Evolutionary conservation across 106 monocot genomes (phyloP).

Genomic region (Apostasia shenzhenica): DNA sequence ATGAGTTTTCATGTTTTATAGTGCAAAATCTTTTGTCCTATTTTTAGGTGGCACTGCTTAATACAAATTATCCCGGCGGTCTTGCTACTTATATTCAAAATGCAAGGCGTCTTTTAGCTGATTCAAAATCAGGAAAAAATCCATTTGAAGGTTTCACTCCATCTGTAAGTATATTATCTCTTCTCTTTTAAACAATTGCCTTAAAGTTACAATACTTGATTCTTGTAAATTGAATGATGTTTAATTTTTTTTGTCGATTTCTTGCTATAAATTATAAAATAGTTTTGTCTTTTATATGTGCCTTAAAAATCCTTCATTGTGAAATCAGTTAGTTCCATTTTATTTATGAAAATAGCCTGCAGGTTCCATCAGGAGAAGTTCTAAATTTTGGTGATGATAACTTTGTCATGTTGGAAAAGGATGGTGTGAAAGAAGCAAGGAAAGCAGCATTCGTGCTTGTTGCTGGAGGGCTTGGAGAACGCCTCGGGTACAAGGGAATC

Average conservation of each 20-base stretch:
- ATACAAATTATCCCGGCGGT: slow-evolving; percentile 95
- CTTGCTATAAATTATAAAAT: slow-evolving; percentile 4
- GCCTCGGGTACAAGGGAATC: slow-evolving; percentile 97
- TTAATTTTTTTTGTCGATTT: neutral
- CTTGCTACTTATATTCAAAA: slow-evolving; percentile 79
- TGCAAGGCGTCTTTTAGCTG: slow-evolving; percentile 69
- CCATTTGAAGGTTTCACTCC: slow-evolving; percentile 97
- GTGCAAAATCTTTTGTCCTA: neutral
- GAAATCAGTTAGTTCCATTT: neutral
- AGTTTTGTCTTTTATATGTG: too few relatives aligned
- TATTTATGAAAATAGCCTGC: slow-evolving; percentile 4
- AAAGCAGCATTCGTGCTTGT: slow-evolving; percentile 94
- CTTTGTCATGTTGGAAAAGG: slow-evolving; percentile 69
- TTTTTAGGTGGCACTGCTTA: slow-evolving; percentile 55
- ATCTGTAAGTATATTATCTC: slow-evolving; percentile 43
- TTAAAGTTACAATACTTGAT: neutral
- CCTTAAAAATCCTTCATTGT: neutral
- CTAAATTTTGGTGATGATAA: slow-evolving; percentile 89
- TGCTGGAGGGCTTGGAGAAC: slow-evolving; percentile 94
- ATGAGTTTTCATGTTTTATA: neutral
- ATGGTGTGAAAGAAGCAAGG: slow-evolving; percentile 64
- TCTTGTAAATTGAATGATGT: neutral
- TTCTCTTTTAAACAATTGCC: neutral
- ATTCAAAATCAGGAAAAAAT: slow-evolving; percentile 91
- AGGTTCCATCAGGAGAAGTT: slow-evolving; percentile 92